Conservation (phyloP, 2,329 filamentous ascomycete genomes). For the Arthrobotrys pseudoclavata region DNA sequence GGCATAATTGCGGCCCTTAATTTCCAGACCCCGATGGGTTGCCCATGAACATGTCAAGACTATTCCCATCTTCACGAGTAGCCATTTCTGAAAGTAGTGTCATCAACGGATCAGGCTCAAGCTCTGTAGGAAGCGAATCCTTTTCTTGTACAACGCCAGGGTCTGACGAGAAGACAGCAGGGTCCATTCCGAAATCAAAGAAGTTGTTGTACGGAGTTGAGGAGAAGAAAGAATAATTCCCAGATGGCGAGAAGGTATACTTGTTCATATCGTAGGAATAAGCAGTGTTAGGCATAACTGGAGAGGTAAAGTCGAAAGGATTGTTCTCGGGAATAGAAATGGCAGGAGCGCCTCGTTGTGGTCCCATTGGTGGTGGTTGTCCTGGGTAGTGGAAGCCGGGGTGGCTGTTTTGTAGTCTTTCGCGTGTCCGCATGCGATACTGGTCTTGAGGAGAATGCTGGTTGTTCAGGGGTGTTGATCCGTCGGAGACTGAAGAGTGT, state of each 20-base stretch:
- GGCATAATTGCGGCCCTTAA: constrained; percentile 1
- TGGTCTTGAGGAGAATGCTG: constrained; percentile 56
- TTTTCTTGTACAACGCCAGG: constrained; percentile 47
- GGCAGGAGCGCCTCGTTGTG: constrained; percentile 37
- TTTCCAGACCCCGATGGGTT: constrained; percentile 51
- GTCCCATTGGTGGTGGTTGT: constrained; percentile 49
- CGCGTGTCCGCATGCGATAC: constrained; percentile 57
- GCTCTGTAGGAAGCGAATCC: constrained; percentile 53
- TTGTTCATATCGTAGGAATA: constrained; percentile 59
- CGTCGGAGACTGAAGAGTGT: constrained; percentile 53
- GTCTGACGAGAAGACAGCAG: constrained; percentile 49
- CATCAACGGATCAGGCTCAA: constrained; percentile 55
- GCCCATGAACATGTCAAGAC: constrained; percentile 58
- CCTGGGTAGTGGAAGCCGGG: constrained; percentile 53
- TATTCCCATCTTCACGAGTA: constrained; percentile 51
- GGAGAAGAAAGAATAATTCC: constrained; percentile 56
- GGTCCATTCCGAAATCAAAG: constrained; percentile 58
- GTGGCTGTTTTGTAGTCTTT: constrained; percentile 49
- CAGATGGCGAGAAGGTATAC: constrained; percentile 56
- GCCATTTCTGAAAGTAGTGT: constrained; percentile 57
- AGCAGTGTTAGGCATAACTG: constrained; percentile 46
- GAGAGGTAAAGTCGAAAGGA: constrained; percentile 55
- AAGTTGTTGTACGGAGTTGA: constrained; percentile 57
- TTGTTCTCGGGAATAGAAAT: constrained; percentile 57
- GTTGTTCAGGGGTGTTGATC: constrained; percentile 46